A percentile compares a stretch with the other conserved stretches of the same genome.
Conservation (phyloP, 2,329 filamentous ascomycete species). For the Penicillium brasilianum region DNA sequence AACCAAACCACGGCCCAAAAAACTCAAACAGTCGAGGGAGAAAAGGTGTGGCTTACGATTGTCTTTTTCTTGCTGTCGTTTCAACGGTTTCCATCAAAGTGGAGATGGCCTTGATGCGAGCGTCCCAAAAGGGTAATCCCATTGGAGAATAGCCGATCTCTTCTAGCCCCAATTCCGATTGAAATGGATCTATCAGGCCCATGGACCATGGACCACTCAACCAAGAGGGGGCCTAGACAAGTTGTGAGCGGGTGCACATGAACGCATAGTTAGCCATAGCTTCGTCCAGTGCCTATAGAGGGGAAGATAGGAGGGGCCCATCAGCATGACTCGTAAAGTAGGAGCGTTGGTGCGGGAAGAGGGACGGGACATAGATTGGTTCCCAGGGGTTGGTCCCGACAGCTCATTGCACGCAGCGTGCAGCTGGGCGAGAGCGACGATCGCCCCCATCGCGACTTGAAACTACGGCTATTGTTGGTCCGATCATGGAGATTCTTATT, state of each 20-base stretch:
- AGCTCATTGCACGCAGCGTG: constrained; percentile 26
- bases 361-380: constrained; percentile 30
- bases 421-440: constrained; percentile 23
- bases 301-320: neutral
- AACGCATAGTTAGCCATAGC: neutral
- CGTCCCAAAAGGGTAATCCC: constrained; percentile 25
- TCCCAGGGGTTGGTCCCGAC: constrained; percentile 18
- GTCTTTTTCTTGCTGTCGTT: constrained; percentile 14
- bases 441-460: constrained; percentile 5
- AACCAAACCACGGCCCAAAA: neutral
- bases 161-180: constrained; percentile 20
- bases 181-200: constrained; percentile 18
- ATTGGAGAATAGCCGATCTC: constrained; percentile 26
- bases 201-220: neutral
- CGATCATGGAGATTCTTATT: constrained; percentile 6
- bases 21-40: constrained; percentile 1
- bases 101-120: constrained; percentile 24
- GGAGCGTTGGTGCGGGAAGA: constrained; percentile 20
- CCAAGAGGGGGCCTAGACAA: neutral
- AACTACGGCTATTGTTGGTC: neutral
- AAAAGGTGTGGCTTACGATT: constrained; percentile 33
- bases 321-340: constrained; percentile 10
- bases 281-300: neutral
- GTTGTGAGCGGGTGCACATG: neutral
- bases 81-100: constrained; percentile 35